These are phyloP conservation scores for Przewalskia tangutica DNA, from an alignment of 257 asterid species.

Conservation along the genomic window DNA sequence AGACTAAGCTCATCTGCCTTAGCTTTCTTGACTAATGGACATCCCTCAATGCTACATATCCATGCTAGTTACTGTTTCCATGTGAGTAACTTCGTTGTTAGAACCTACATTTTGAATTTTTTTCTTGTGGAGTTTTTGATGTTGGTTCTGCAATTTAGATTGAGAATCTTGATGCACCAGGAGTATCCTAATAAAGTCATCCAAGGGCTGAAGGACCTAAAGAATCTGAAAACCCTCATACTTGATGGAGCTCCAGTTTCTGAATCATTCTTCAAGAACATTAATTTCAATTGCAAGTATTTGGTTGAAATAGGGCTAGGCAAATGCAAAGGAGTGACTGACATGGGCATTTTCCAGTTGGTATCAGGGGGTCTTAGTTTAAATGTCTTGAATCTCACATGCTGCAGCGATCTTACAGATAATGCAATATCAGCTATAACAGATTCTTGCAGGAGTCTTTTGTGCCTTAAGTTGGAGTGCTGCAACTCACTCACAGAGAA, in stretches of 20 bases:
- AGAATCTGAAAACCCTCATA: conserved; percentile 30
- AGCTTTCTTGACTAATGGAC: conserved; percentile 35
- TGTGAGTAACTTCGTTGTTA: conserved; percentile 33
- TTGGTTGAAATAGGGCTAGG: conserved; percentile 51
- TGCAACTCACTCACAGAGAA: conserved; percentile 51
- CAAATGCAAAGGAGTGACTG: conserved; percentile 56
- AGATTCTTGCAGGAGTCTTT: conserved; percentile 35
- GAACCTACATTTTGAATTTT: not conserved
- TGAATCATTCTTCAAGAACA: conserved; percentile 26
- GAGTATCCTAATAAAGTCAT: conserved; percentile 28
- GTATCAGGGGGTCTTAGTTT: conserved; percentile 40
- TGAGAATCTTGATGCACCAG: conserved; percentile 24
- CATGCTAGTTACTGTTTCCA: conserved; percentile 50
- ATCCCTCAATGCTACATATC: conserved; percentile 35
- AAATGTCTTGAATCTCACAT: conserved; percentile 46
- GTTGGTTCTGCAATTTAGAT: conserved; percentile 1
- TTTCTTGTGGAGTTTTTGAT: not conserved
- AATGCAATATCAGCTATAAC: conserved; percentile 40
- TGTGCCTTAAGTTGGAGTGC: conserved; percentile 65
- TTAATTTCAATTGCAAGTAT: conserved; percentile 32
- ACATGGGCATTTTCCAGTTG: conserved; percentile 36
- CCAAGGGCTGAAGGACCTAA: conserved; percentile 35
- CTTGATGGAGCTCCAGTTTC: conserved; percentile 45
- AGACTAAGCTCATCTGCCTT: conserved; percentile 39
- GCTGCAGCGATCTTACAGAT: conserved; percentile 62